Evolutionary conservation across 345 rosid genomes (phyloP).

Genomic region (Capsella bursapastoris): DNA sequence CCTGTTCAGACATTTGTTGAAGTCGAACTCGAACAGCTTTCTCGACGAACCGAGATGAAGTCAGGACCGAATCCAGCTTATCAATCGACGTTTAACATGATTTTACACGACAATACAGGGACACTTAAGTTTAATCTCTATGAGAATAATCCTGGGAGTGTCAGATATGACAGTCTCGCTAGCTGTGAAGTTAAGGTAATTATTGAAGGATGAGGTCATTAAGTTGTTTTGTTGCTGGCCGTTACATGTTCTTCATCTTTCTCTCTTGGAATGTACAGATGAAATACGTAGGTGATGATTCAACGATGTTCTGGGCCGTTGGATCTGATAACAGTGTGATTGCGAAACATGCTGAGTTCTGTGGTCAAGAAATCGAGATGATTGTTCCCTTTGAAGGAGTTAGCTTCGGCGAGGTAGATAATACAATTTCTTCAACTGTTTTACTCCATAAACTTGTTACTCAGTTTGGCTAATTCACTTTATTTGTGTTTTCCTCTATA

Average conservation of each 20-base stretch:
- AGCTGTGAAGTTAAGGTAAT: conserved; percentile 96
- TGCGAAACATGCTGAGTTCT: conserved; percentile 73
- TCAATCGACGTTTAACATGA: conserved; percentile 92
- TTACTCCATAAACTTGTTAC: background rate
- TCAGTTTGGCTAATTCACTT: background rate
- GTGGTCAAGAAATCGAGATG: conserved; percentile 88
- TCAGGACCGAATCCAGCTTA: conserved; percentile 74
- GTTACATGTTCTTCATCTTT: conserved; percentile 16
- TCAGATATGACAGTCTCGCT: conserved; percentile 70
- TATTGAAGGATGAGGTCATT: background rate
- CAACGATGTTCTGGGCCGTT: conserved; percentile 89
- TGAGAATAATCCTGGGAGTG: conserved; percentile 60
- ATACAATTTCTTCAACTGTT: background rate
- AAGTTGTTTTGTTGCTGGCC: conserved; percentile 10
- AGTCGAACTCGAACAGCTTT: conserved; percentile 83
- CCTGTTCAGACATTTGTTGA: conserved; percentile 84
- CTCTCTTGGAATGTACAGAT: conserved; percentile 51
- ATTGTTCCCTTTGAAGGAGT: conserved; percentile 90
- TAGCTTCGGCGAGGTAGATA: conserved; percentile 73
- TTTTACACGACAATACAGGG: conserved; percentile 82
- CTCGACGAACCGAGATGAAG: conserved; percentile 69
- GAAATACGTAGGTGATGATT: conserved; percentile 84
- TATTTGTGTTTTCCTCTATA: conserved; percentile 38
- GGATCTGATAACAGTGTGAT: conserved; percentile 77
- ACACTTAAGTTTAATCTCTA: conserved; percentile 70